Base-by-base conservation (phyloP, 352 stramenopile genomes). In the Pythium inflatum region DNA sequence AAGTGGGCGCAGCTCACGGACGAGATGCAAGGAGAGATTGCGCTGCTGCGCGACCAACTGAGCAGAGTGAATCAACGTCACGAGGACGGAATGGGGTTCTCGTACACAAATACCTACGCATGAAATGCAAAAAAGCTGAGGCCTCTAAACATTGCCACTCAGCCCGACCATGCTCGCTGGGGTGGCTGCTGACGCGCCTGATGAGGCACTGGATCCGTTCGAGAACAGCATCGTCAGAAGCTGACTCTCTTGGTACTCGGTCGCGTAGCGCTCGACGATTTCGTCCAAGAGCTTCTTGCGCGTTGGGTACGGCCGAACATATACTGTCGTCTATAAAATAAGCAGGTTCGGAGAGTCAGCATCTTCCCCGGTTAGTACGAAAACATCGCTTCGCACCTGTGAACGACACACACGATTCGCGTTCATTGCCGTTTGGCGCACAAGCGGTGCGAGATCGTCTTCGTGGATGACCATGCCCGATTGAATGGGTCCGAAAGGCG, bases 271-370 rank as follows among this genome's bases (percentile, higher is more conserved):
- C 61, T 96, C 89, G 14, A 96, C 80, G 66, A 96, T 93, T 68
- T 96, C 89, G 56, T 95, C 87, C 60, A 96, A 85, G 20, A 96
- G 75, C 62, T 94, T 96, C 71, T 94, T 94, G 3, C 89, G 86
- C 18, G 89, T 96, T 40, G 89, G 87, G 57, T 95, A 96, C 55
- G 89, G 89, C 18, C 85, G 84, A 49, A 94, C 80, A 68, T 96
- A 96, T 66, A 94, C 70, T 62, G 79, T 88, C 14, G 89, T 93
- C 86, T 94, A 49, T 28, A 66, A 2, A 57, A 43, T 55, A 2
- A 45, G 20, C 22, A 31, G 41, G 36, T 43, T 43, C 9, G 36
- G 9, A 43, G 9, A 43, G 9, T 38, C 25, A 24, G 6, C 6
- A 6, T 5, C 40, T 50, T 13, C 13, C 27, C 25, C 24, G 9